Base-by-base conservation (phyloP, 257 asterid species). In the Capsicum baccatum region DNA sequence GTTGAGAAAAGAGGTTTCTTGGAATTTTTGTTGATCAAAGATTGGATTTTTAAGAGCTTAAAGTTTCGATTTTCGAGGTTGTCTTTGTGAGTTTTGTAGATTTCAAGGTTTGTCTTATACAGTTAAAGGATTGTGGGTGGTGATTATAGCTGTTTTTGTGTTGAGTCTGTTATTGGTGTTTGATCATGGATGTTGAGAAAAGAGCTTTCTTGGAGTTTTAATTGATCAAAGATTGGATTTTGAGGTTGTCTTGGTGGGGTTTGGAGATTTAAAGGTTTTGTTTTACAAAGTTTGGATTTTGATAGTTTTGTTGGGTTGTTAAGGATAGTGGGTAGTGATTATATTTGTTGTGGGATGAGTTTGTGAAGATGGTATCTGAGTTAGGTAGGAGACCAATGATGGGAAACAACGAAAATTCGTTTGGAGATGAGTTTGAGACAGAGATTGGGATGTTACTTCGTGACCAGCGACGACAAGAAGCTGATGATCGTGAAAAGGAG, bases 401-500 rank as follows among this genome's bases (percentile, higher is more conserved):
- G 76, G 97, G 97, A 14, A 91, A 88, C 76, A 92, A 86, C 85
- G 97, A 94, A 78, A 90, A 89, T 86, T 92, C 98, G 5, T 94
- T 90, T 83, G 98, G 96, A 9, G 98, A 94, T 85, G 98, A 96
- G 84, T 88, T 88, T 79, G 98, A 94, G 82, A 91, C 94, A 87
- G 99, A 96, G 90, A 87, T 94, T 82, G 95, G 98, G 21, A 39
- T 90, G 83, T 62, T 94, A 87, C 97, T 94, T 79, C 92, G 92
- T 15, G 99, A 94, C 39, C 96, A 89, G 90, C 76, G 95, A 85
- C 87, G 97, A 82, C 94, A 90, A 26, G 98, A 92, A 35, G 89
- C 91, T 8, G 97, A 92, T 91, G 99, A 95, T 87, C 95, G 69
- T 47, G 99, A 95, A 82, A 94, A 90, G 90, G 98, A 97, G 91